phyloP scores from a whole-genome alignment of 1,284 basidiomycete species.

The Papiliotrema terrestris region DNA sequence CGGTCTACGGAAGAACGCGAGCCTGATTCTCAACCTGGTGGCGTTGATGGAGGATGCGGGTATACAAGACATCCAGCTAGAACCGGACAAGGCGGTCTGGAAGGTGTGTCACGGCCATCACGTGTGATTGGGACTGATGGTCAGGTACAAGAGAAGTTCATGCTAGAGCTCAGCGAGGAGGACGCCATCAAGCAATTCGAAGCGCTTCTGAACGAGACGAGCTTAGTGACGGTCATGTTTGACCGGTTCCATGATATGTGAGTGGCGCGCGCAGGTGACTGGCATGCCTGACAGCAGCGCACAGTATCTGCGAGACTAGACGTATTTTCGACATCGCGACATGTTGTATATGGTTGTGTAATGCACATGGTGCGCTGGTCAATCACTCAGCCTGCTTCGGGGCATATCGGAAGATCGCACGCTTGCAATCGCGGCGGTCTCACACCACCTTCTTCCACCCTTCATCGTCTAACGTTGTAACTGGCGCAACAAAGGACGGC shows the following conservation, averaged over 20 bases:
- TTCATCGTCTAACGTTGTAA: no score
- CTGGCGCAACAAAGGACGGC: no score
- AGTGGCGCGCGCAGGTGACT: background rate
- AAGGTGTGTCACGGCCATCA: conserved; percentile 46
- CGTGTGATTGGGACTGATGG: background rate
- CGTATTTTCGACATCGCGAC: background rate
- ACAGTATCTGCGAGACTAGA: conserved; percentile 44
- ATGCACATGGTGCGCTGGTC: no score
- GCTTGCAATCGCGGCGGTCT: no score
- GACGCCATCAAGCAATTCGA: conserved; percentile 98
- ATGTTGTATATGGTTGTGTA: no score
- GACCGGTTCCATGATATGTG: conserved; percentile 71
- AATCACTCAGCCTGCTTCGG: no score
- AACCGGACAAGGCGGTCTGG: conserved; percentile 59
- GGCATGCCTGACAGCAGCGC: conserved; percentile 25
- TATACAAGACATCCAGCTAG: conserved; percentile 91
- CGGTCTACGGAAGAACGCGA: conserved; percentile 93
- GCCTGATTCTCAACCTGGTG: conserved; percentile 93
- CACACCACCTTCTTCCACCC: no score
- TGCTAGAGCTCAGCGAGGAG: conserved; percentile 87
- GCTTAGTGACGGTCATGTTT: conserved; percentile 87
- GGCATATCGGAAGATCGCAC: no score
- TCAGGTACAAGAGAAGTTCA: conserved; percentile 96
- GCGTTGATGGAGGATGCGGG: conserved; percentile 97
- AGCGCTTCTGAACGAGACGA: conserved; percentile 86